Conservation (phyloP, 2,329 filamentous ascomycete genomes). For the Botrytis aclada region DNA sequence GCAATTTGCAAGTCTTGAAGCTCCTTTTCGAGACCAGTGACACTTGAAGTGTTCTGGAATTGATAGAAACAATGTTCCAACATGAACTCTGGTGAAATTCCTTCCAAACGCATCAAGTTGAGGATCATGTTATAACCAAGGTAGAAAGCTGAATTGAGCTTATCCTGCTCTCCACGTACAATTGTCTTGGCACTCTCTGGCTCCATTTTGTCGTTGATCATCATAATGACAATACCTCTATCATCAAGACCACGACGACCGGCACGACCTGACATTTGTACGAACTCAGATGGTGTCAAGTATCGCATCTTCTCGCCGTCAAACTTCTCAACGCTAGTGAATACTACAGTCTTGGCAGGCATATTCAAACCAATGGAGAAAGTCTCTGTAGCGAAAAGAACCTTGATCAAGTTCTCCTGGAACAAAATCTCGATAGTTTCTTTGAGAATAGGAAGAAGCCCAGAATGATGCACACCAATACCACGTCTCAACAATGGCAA, state of each 20-base stretch:
- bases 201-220: conserved; percentile 96
- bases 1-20: conserved; percentile 75
- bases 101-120: conserved; percentile 94
- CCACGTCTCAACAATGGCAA: conserved; percentile 84
- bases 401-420: conserved; percentile 96
- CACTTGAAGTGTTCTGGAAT: conserved; percentile 91
- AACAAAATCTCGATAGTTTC: conserved; percentile 99
- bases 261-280: conserved; percentile 97
- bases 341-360: conserved; percentile 99
- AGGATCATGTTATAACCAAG: conserved; percentile 99
- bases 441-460: conserved; percentile 90
- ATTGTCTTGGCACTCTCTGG: conserved; percentile 91
- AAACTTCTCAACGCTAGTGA: conserved; percentile 93
- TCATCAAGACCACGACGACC: conserved; percentile 96
- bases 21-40: conserved; percentile 79
- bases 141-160: conserved; percentile 95
- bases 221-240: conserved; percentile 98
- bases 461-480: conserved; percentile 96
- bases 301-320: conserved; percentile 79
- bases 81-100: conserved; percentile 99
- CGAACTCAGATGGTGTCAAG: conserved; percentile 91
- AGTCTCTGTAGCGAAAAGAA: conserved; percentile 95
- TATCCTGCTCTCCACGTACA: conserved; percentile 93
- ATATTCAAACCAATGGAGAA: conserved; percentile 99
- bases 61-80: conserved; percentile 97